Percentiles rank a stretch among this genome's conserved stretches.
These are phyloP conservation scores for Hyphopichia burtonii DNA, from an alignment of 1,139 yeast genomes.

Conservation along the genomic window DNA sequence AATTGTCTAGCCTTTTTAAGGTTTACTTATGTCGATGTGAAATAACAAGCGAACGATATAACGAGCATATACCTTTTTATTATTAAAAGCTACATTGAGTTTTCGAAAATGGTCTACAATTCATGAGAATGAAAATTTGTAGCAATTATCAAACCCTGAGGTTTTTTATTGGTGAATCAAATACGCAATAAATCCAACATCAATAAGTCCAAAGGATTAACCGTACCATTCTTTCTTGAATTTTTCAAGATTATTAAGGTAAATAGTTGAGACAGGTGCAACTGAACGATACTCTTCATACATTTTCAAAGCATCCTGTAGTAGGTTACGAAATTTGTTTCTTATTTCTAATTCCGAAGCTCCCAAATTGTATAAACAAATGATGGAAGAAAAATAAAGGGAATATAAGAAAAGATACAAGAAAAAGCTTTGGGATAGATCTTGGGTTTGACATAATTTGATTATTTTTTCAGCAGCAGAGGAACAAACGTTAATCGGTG, in stretches of 20 bases:
- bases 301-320: background rate
- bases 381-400: background rate
- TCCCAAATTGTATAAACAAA: background rate
- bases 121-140: too few relatives aligned
- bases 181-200: too few relatives aligned
- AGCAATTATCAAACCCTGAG: too few relatives aligned
- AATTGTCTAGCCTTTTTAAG: too few relatives aligned
- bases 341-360: background rate
- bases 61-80: too few relatives aligned
- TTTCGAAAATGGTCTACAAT: too few relatives aligned
- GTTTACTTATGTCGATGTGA: too few relatives aligned
- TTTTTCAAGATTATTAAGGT: background rate
- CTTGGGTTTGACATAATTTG: background rate
- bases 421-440: background rate
- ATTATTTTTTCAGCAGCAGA: background rate
- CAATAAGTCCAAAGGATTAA: too few relatives aligned
- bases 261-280: background rate
- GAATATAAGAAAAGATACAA: background rate
- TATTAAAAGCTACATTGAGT: too few relatives aligned
- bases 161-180: too few relatives aligned
- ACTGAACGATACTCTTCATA: background rate
- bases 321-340: background rate
- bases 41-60: too few relatives aligned
- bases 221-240: background rate
- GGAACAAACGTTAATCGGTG: background rate